phyloP scores from a whole-genome alignment of 495 filamentous ascomycete genomes.

The Xylaria cubensis region DNA sequence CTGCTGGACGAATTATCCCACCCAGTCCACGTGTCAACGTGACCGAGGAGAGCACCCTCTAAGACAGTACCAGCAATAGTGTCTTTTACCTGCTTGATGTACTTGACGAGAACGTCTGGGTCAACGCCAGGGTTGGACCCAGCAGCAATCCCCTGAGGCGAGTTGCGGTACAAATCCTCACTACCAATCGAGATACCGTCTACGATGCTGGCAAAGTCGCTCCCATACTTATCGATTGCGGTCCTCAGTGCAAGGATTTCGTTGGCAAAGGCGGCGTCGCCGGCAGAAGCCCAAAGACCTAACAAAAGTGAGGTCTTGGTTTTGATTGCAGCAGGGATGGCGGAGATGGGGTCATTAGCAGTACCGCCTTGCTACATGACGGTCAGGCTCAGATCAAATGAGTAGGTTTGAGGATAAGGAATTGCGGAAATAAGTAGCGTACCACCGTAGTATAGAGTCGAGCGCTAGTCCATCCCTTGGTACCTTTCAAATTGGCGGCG shows the following conservation, averaged over 20 bases:
- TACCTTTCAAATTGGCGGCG: constrained; percentile 71
- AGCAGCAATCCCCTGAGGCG: constrained; percentile 56
- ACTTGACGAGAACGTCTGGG: constrained; percentile 64
- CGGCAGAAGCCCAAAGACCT: constrained; percentile 78
- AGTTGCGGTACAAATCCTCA: constrained; percentile 87
- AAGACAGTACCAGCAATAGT: constrained; percentile 65
- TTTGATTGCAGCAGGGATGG: constrained; percentile 81
- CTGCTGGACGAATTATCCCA: constrained; percentile 78
- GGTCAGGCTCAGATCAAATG: not conserved
- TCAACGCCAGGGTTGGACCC: constrained; percentile 57
- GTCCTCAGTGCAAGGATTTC: constrained; percentile 71
- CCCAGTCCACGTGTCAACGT: constrained; percentile 92
- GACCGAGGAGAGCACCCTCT: constrained; percentile 67
- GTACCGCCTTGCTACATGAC: constrained; percentile 52
- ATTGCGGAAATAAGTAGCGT: constrained; percentile 26
- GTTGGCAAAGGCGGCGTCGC: constrained; percentile 65
- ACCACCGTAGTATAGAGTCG: constrained; percentile 60
- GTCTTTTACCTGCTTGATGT: constrained; percentile 69
- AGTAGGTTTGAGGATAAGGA: not conserved
- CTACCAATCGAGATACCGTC: constrained; percentile 89
- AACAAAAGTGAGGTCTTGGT: constrained; percentile 75
- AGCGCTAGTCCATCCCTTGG: constrained; percentile 77
- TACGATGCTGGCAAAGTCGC: constrained; percentile 66
- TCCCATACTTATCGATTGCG: constrained; percentile 69
- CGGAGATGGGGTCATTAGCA: constrained; percentile 64